phyloP scores from a whole-genome alignment of 2,329 filamentous ascomycete genomes.

The Cryphonectria naterciae region DNA sequence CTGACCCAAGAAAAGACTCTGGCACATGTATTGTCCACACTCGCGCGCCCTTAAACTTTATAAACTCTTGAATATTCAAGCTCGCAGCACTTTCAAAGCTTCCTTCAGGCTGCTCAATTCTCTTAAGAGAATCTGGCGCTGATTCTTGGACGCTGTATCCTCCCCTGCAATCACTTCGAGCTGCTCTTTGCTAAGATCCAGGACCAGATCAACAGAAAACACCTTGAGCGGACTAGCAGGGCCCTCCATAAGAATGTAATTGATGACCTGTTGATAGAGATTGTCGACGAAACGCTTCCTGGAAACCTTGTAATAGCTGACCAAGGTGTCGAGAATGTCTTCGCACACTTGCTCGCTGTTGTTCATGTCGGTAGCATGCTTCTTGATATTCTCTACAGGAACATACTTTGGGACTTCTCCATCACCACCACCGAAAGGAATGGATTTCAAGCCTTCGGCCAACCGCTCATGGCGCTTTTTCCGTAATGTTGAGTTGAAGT shows the following conservation, averaged over 20 bases:
- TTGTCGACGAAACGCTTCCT: constrained; percentile 9
- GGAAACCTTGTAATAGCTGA: constrained; percentile 4
- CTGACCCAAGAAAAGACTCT: too few species aligned
- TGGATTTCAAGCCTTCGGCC: background rate
- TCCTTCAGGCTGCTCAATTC: background rate
- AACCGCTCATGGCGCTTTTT: background rate
- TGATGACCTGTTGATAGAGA: background rate
- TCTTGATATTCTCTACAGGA: background rate
- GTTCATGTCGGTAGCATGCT: background rate
- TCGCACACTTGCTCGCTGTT: constrained; percentile 1
- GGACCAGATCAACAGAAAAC: background rate
- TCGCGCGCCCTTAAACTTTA: too few species aligned
- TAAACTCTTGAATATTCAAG: background rate
- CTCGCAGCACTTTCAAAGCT: background rate
- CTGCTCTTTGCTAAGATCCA: background rate
- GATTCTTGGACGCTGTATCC: background rate
- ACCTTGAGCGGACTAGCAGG: background rate
- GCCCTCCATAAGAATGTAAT: background rate
- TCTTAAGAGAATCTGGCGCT: background rate
- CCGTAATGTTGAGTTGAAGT: constrained; percentile 3
- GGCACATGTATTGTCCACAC: too few species aligned
- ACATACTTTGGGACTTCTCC: background rate
- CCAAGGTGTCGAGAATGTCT: background rate
- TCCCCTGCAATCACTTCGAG: constrained; percentile 5
- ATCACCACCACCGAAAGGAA: too few species aligned